Conservation (phyloP, 1,284 basidiomycete genomes). For the Austroboletus niveus region DNA sequence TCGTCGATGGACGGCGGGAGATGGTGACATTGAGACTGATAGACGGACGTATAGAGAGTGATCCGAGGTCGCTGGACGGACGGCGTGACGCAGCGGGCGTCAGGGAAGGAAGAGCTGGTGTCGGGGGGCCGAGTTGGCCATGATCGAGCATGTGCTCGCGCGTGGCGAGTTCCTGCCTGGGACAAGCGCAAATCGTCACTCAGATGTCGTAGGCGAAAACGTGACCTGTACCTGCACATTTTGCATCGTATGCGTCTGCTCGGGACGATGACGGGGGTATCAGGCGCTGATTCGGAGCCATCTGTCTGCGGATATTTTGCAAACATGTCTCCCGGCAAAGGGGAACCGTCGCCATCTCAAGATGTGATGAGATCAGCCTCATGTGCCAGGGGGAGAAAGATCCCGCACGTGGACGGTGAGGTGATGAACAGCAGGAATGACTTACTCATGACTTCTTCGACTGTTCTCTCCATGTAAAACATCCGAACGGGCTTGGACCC, state of each 20-base stretch:
- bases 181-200: neutral
- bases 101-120: slow-evolving; percentile 45
- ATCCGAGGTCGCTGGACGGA: slow-evolving; percentile 36
- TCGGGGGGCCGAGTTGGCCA: slow-evolving; percentile 69
- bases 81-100: slow-evolving; percentile 54
- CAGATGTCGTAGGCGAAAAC: neutral
- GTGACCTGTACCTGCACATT: slow-evolving; percentile 69
- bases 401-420: neutral
- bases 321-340: slow-evolving; percentile 66
- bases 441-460: slow-evolving; percentile 76
- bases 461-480: slow-evolving; percentile 78
- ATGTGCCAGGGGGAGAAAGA: neutral
- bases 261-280: slow-evolving; percentile 50
- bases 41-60: slow-evolving; percentile 29
- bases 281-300: slow-evolving; percentile 51
- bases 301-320: slow-evolving; percentile 71
- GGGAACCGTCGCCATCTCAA: slow-evolving; percentile 69
- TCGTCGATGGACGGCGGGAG: slow-evolving; percentile 27
- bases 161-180: slow-evolving; percentile 79
- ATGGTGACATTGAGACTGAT: slow-evolving; percentile 30
- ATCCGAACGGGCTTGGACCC: slow-evolving; percentile 70
- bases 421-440: slow-evolving; percentile 6
- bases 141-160: slow-evolving; percentile 92
- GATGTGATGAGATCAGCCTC: slow-evolving; percentile 15
- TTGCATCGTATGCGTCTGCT: slow-evolving; percentile 81